Base-by-base conservation (phyloP, 208 protist species). In the Endotrypanum monterogeii region DNA sequence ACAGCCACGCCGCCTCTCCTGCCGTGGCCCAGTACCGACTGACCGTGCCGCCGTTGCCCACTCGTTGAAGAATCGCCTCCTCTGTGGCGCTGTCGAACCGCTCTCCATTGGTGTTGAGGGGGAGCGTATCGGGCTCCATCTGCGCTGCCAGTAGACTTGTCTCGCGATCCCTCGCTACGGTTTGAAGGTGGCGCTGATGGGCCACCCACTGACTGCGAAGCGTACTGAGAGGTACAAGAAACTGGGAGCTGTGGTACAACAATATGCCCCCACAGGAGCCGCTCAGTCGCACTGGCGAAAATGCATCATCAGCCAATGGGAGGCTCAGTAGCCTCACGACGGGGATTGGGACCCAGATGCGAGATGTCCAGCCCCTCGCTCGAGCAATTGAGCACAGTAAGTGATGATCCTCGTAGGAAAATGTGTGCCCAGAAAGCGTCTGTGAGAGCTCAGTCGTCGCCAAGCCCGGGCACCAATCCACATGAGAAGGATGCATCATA, bases 101-200 rank as follows among this genome's bases (percentile, higher is more conserved):
- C 51, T 95, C 88, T 18, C 91, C 91, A 58, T 92, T 95, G 8
- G 89, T 93, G 71, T 82, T 90, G 14, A 86, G 69, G 7, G 85
- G 87, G 0, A 55, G 61, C 61, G 4, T 30, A 7, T 56, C 41
- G 3, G 35, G 12, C 5, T 56, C 30, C 48, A 39, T n/a, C 50
- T 35, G 41, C 14, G 69, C 30, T 32, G 61, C 46, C 30, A 61
- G 25, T 28, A 52, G 28, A 14, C 20, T 9, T 20, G 28, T 20
- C 37, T 28, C 52, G 37, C 46, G 71, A 35, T 25, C 16, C 39
- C 51, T 35, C 25, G 51, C 56, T 48, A 37, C 58, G 25, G 0
- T 48, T 54, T 39, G 35, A 30, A 76, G 8, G 61, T 39, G 20
- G 9, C 37, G 57, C 37, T 52, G 28, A 20, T 63, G 68, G 8